Evolutionary conservation across 768 basidiomycete species (phyloP).

Genomic region (Tephrocybe sp.): DNA sequence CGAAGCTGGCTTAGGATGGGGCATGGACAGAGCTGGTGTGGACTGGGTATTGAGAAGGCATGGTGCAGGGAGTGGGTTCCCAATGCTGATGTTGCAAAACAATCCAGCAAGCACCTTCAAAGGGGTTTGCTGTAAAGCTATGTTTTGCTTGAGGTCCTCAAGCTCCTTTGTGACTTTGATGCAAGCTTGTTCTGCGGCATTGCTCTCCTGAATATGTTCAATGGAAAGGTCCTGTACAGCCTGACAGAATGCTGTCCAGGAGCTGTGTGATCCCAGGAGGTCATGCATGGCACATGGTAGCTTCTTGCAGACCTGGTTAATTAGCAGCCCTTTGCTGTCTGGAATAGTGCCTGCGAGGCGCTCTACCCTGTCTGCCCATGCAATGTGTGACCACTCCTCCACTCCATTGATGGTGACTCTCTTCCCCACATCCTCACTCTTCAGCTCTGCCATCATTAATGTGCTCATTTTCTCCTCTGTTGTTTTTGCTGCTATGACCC

Average conservation of each 20-base stretch:
- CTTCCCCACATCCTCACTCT: conserved; percentile 16
- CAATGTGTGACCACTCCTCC: conserved; percentile 21
- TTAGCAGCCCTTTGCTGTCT: conserved; percentile 15
- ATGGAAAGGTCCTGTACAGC: conserved; percentile 2
- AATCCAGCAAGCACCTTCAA: neutral
- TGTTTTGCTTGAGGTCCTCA: neutral
- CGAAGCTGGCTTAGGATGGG: neutral
- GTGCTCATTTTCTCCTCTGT: neutral
- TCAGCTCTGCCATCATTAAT: conserved; percentile 10
- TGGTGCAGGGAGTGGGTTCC: neutral
- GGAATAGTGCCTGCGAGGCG: conserved; percentile 12
- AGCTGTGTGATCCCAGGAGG: conserved; percentile 2
- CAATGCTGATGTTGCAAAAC: neutral
- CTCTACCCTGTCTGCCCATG: conserved; percentile 23
- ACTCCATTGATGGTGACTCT: conserved; percentile 14
- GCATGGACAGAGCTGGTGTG: neutral
- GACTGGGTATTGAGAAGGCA: neutral
- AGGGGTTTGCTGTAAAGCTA: neutral
- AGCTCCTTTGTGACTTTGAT: neutral
- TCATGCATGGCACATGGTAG: conserved; percentile 10
- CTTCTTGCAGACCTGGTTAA: neutral
- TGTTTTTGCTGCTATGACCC: conserved; percentile 11
- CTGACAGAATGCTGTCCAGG: conserved; percentile 16
- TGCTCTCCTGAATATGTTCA: conserved; percentile 3
- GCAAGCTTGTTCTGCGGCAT: neutral